Percentiles rank a stretch among this genome's conserved stretches.
Evolutionary conservation across 2,329 filamentous ascomycete genomes (phyloP).

Genomic region (Talaromyces piceae): DNA sequence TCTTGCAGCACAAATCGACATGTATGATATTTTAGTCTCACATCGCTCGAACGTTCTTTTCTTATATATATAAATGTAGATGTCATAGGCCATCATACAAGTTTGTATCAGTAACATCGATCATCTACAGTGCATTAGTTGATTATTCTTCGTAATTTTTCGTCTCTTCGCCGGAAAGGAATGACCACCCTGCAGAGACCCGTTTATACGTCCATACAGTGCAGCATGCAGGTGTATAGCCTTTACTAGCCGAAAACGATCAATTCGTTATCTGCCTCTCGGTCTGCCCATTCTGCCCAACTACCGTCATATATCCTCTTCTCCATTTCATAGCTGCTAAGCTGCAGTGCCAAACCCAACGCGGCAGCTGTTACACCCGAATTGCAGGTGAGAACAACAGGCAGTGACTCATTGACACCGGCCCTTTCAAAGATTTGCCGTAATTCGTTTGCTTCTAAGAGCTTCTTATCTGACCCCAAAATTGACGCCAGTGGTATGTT

Average conservation of each 20-base stretch:
- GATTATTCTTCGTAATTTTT: no score
- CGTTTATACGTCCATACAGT: no score
- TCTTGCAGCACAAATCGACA: no score
- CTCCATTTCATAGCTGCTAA: constrained; percentile 14
- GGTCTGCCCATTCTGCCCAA: constrained; percentile 23
- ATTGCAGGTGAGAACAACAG: constrained; percentile 22
- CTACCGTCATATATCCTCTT: constrained; percentile 25
- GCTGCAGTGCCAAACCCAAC: constrained; percentile 18
- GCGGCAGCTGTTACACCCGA: constrained; percentile 24
- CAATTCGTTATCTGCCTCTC: constrained; percentile 11
- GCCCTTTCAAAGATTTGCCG: constrained; percentile 12
- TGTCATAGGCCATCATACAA: no score
- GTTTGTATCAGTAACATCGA: no score
- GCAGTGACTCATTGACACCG: constrained; percentile 13
- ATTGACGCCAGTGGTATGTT: constrained; percentile 20
- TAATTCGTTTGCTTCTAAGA: constrained; percentile 9
- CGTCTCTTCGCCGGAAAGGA: no score
- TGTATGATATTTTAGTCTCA: no score
- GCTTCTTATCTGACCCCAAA: constrained; percentile 11
- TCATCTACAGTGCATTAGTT: no score
- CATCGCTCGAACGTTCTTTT: no score
- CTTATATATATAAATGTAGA: no score
- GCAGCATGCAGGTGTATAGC: no score
- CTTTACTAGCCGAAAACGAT: neutral
- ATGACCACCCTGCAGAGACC: no score